Base-by-base conservation (phyloP, 2,329 filamentous ascomycete genomes). In the Diaporthe sp. region DNA sequence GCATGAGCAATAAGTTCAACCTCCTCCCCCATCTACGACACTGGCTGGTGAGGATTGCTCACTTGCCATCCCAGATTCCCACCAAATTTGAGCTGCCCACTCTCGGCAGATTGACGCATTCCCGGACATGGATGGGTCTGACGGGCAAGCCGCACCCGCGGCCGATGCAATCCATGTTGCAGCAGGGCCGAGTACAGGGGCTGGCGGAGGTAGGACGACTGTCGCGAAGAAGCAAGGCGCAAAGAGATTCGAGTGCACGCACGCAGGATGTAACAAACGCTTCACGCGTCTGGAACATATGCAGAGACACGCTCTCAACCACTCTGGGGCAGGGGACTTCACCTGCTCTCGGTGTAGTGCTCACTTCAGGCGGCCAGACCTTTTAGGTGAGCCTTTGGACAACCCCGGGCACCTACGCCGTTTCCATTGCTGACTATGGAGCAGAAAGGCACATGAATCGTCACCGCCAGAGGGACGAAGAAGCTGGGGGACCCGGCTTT, bases 281-380 rank as follows among this genome's bases (percentile, higher is more conserved):
- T 92, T 91, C 79, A 89, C 89, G 34, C 85, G 90, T 10, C 86
- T 88, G 15, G 90, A 92, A 79, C 90, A 92, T 80, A 83, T 91
- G 68, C 88, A 90, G 75, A 86, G 90, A 19, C 90, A 92, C 81
- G 85, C 87, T 31, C 82, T 91, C 70, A 92, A 92, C 78, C 90
- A 91, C 9, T 69, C 65, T 78, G 84, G 85, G n/a, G 83, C 85
- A 42, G 86, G 87, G 0, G 87, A 89, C 58, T 87, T 87, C 76
- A 91, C 89, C 4, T 93, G 91, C 79, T 82, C 87, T 68, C 84
- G 91, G 78, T 93, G 91, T 77, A 87, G 87, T 74, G 89, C 90
- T 39, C 89, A 91, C 79, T 92, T 92, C 81, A 90, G 90, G 79
- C 86, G 91, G 59, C 88, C 87, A 37, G 91, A 92, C 81, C 82